Evolutionary conservation across 202 grass and related monocot genomes (phyloP).

Genomic region (Cymbopogon flexuosus): DNA sequence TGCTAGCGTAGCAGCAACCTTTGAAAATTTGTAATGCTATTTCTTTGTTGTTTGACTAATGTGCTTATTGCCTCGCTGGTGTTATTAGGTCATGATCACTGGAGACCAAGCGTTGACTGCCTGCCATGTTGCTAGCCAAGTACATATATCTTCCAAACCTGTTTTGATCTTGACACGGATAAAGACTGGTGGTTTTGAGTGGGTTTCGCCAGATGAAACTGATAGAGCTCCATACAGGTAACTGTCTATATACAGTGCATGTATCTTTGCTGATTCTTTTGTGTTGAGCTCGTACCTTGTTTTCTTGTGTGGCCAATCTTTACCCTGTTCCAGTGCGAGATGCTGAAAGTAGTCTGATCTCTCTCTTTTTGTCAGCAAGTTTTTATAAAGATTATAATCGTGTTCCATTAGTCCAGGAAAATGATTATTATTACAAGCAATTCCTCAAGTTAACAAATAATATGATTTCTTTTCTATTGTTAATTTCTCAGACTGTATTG

Average conservation of each 20-base stretch:
- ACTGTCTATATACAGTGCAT: constrained; percentile 15
- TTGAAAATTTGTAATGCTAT: neutral
- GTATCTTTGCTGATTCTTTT: neutral
- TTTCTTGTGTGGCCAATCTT: neutral
- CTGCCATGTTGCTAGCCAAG: constrained; percentile 97
- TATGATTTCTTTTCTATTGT: neutral
- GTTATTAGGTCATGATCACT: constrained; percentile 88
- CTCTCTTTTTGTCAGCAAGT: neutral
- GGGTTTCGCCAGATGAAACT: constrained; percentile 92
- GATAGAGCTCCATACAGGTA: constrained; percentile 81
- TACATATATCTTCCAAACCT: constrained; percentile 79
- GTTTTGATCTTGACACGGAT: constrained; percentile 70
- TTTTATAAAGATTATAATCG: constrained; percentile 9
- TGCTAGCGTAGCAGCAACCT: neutral
- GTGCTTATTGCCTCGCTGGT: constrained; percentile 25
- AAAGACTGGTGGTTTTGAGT: constrained; percentile 59
- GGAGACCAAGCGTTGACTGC: constrained; percentile 96
- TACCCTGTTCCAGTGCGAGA: constrained; percentile 1
- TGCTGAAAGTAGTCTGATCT: neutral
- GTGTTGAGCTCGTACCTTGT: neutral
- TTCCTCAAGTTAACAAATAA: neutral
- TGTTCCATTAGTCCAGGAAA: neutral
- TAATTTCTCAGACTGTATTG: neutral
- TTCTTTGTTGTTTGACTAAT: constrained; percentile 32
- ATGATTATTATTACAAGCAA: neutral